Conservation (phyloP, 106 monocot species). For the Agapanthus africanus region DNA sequence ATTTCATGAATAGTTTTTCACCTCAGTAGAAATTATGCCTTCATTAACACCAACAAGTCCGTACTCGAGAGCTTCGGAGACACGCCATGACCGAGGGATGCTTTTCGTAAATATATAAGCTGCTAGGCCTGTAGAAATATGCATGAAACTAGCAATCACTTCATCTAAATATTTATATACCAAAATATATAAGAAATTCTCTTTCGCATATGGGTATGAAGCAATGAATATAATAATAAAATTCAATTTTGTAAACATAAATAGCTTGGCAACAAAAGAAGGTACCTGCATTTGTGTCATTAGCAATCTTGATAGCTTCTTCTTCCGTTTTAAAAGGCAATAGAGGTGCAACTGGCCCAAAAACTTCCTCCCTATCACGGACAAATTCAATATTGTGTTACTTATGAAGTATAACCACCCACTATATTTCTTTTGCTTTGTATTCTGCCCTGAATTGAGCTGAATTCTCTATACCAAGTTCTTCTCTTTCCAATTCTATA, state of each 20-base stretch:
- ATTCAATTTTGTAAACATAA: constrained; percentile 5
- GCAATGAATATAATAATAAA: neutral
- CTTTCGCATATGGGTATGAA: neutral
- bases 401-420: too few species aligned
- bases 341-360: constrained; percentile 96
- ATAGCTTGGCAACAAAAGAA: neutral
- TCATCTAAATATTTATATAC: too few species aligned
- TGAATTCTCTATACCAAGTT: neutral
- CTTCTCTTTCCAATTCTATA: neutral
- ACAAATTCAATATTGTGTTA: neutral
- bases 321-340: constrained; percentile 84
- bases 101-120: constrained; percentile 83
- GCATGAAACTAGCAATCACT: neutral
- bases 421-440: neutral
- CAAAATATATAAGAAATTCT: neutral
- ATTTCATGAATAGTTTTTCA: neutral
- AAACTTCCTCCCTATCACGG: constrained; percentile 70
- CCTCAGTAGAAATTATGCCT: constrained; percentile 91
- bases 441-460: neutral
- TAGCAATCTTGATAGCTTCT: constrained; percentile 85
- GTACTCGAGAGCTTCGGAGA: constrained; percentile 94
- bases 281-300: constrained; percentile 91
- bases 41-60: constrained; percentile 93
- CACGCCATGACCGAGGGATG: constrained; percentile 88
- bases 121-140: constrained; percentile 54